These are phyloP conservation scores for Jatropha curcas DNA, from an alignment of 345 rosid species.

Conservation along the genomic window DNA sequence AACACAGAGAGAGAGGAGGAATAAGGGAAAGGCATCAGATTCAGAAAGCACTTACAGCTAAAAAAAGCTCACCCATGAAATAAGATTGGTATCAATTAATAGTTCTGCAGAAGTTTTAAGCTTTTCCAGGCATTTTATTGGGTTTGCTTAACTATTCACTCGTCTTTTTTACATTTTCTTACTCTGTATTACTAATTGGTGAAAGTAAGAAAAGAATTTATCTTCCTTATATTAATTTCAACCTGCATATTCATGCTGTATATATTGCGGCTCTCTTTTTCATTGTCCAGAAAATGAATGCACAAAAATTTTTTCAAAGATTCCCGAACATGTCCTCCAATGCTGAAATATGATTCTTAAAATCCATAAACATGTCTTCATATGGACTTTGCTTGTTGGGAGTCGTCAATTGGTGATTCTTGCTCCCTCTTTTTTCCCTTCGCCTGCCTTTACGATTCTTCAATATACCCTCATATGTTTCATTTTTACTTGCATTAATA, in stretches of 20 bases:
- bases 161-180: too few relatives aligned
- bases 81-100: conserved; percentile 39
- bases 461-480: too few relatives aligned
- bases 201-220: too few relatives aligned
- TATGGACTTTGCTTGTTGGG: conserved; percentile 47
- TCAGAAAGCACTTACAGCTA: conserved; percentile 32
- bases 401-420: conserved; percentile 19
- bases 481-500: too few relatives aligned
- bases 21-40: conserved; percentile 54
- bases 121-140: not conserved
- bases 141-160: not conserved
- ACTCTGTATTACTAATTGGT: not conserved
- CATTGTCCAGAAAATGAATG: not conserved
- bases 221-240: too few relatives aligned
- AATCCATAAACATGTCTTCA: conserved; percentile 30
- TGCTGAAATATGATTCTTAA: conserved; percentile 28
- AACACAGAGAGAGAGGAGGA: conserved; percentile 4
- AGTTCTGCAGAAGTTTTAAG: not conserved
- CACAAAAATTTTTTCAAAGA: not conserved
- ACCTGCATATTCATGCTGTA: conserved; percentile 9
- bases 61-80: conserved; percentile 26
- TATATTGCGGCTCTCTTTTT: conserved; percentile 10
- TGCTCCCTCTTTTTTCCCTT: conserved; percentile 22
- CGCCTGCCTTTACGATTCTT: not conserved
- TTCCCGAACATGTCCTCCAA: conserved; percentile 1